Percentiles rank a stretch among this genome's conserved stretches.
phyloP scores from a whole-genome alignment of 805 yeast genomes.

The Suhomyces emberorum region DNA sequence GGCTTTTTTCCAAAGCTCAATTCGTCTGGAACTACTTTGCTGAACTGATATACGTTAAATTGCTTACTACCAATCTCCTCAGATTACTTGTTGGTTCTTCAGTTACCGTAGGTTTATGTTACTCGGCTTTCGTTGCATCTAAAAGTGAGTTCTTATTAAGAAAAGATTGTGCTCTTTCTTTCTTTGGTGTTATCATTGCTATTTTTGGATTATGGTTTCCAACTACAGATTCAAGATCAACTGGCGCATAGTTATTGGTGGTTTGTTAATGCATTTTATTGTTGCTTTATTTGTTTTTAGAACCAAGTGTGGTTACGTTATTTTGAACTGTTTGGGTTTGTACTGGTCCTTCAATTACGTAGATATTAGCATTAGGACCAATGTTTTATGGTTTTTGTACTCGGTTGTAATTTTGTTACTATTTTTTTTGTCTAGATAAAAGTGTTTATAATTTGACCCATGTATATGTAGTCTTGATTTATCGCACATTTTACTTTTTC shows the following conservation, averaged over 20 bases:
- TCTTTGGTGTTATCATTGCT: slow-evolving; percentile 52
- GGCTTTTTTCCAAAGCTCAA: slow-evolving; percentile 11
- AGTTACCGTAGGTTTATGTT: slow-evolving; percentile 47
- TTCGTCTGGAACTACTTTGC: slow-evolving; percentile 26
- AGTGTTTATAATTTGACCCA: no score
- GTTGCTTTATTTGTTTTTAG: slow-evolving; percentile 60
- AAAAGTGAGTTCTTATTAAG: slow-evolving; percentile 46
- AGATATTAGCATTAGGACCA: no score
- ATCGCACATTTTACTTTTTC: no score
- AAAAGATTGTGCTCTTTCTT: slow-evolving; percentile 54
- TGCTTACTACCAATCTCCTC: slow-evolving; percentile 39
- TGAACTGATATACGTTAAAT: slow-evolving; percentile 31
- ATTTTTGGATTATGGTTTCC: slow-evolving; percentile 42
- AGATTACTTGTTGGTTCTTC: slow-evolving; percentile 44
- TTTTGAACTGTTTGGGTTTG: no score
- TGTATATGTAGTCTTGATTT: no score
- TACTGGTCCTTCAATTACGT: no score
- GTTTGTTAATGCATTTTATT: slow-evolving; percentile 57
- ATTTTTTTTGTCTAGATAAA: no score
- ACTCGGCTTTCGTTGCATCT: slow-evolving; percentile 54
- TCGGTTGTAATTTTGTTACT: no score
- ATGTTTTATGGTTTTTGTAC: no score
- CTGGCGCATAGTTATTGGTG: slow-evolving; percentile 61
- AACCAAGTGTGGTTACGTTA: slow-evolving; percentile 57
- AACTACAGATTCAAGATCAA: slow-evolving; percentile 42